These are phyloP conservation scores for Westerdykella ornata DNA, from an alignment of 2,329 filamentous ascomycete genomes.

Conservation along the genomic window DNA sequence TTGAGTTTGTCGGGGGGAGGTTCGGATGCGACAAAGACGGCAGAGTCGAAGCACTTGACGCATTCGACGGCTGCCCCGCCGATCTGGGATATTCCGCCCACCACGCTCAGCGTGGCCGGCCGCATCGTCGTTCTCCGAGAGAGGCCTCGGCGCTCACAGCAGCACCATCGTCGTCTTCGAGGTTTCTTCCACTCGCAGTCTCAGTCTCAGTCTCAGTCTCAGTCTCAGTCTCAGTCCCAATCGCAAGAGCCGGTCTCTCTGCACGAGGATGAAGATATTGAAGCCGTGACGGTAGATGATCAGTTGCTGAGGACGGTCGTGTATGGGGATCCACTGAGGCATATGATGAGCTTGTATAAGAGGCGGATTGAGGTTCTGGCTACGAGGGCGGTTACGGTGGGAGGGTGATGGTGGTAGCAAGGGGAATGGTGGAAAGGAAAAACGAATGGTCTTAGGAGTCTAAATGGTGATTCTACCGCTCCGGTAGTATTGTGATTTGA, in stretches of 20 bases:
- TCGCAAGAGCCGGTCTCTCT: not conserved
- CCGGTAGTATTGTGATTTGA: too few relatives aligned
- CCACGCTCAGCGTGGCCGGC: constrained; percentile 52
- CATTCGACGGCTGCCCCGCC: constrained; percentile 44
- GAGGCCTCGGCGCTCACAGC: constrained; percentile 27
- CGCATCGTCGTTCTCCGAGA: constrained; percentile 57
- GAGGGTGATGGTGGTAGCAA: constrained; percentile 14
- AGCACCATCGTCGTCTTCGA: constrained; percentile 6
- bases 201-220: constrained; percentile 8
- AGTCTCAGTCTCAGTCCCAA: constrained; percentile 13
- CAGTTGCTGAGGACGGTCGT: constrained; percentile 62
- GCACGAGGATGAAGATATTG: constrained; percentile 44
- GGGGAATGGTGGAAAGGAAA: too few relatives aligned
- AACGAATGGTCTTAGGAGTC: too few relatives aligned
- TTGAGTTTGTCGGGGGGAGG: constrained; percentile 14
- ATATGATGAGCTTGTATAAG: constrained; percentile 73
- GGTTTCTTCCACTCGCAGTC: constrained; percentile 22
- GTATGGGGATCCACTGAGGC: constrained; percentile 75
- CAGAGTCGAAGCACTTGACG: constrained; percentile 8
- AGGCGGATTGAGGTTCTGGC: constrained; percentile 65
- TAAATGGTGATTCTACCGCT: too few relatives aligned
- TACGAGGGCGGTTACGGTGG: constrained; percentile 57
- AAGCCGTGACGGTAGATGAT: constrained; percentile 63
- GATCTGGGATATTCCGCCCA: constrained; percentile 53
- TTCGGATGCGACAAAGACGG: constrained; percentile 16